These are phyloP conservation scores for Striga asiatica DNA, from an alignment of 257 asterid species.

Conservation along the genomic window DNA sequence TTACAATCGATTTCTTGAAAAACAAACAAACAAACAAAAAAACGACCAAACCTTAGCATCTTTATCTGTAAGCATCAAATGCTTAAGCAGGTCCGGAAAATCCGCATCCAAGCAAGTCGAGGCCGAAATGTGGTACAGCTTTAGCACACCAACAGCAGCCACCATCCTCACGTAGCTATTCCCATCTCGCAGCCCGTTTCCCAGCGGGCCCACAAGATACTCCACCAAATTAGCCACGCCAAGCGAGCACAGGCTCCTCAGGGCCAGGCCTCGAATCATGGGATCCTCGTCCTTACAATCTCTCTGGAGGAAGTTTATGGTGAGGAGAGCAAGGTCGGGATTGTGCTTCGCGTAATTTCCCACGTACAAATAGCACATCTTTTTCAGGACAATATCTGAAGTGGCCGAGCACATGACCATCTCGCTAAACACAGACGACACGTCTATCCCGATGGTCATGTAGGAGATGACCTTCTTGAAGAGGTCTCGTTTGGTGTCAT, in stretches of 20 bases:
- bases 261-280: conserved; percentile 95
- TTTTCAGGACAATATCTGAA: conserved; percentile 89
- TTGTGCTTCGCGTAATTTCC: conserved; percentile 94
- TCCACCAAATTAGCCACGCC: conserved; percentile 95
- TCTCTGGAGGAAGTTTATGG: conserved; percentile 90
- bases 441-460: conserved; percentile 96
- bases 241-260: conserved; percentile 95
- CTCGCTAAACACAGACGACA: conserved; percentile 89
- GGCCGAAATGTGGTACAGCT: conserved; percentile 79
- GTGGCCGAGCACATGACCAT: conserved; percentile 99
- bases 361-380: conserved; percentile 93
- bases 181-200: conserved; percentile 81
- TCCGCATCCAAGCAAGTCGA: conserved; percentile 93
- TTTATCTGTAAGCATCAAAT: conserved; percentile 82
- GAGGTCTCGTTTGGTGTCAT: conserved; percentile 83
- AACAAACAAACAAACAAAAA: neutral
- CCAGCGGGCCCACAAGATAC: conserved; percentile 90
- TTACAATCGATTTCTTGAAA: conserved; percentile 1
- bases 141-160: conserved; percentile 83
- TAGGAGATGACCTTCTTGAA: conserved; percentile 93
- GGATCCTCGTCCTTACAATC: conserved; percentile 99
- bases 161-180: conserved; percentile 84
- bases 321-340: conserved; percentile 93
- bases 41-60: conserved; percentile 71
- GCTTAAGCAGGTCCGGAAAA: conserved; percentile 73